A percentile compares a stretch with the other conserved stretches of the same genome.
Evolutionary conservation across 257 asterid species (phyloP).

Genomic region (Penstemon barbatus): DNA sequence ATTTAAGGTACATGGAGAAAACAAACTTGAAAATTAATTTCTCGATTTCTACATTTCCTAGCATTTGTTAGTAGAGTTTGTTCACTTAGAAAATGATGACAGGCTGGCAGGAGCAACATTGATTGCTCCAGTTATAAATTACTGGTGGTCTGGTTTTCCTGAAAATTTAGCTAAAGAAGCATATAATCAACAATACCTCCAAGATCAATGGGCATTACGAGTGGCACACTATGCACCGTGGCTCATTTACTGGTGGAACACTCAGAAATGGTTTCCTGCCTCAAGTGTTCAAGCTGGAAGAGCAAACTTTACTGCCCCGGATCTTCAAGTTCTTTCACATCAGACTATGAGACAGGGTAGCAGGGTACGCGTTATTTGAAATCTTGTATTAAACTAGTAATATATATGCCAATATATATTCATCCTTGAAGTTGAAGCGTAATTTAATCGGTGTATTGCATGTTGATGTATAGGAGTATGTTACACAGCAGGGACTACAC

Average conservation of each 20-base stretch:
- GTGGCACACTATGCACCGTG: conserved; percentile 67
- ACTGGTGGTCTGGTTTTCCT: conserved; percentile 82
- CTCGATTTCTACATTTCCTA: not conserved
- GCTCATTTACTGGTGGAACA: conserved; percentile 83
- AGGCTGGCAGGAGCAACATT: conserved; percentile 70
- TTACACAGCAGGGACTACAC: conserved; percentile 56
- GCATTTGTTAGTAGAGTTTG: not conserved
- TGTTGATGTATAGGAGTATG: conserved; percentile 40
- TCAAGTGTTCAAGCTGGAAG: conserved; percentile 57
- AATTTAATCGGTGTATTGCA: not conserved
- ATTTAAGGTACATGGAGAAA: not conserved
- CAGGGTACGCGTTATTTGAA: conserved; percentile 37
- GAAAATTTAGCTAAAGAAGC: conserved; percentile 49
- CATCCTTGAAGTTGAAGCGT: not conserved
- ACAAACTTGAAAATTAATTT: not conserved
- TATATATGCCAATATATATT: not conserved
- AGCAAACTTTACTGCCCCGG: conserved; percentile 50
- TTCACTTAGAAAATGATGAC: conserved; percentile 11
- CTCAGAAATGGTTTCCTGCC: conserved; percentile 63
- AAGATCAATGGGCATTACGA: conserved; percentile 71
- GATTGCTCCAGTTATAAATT: conserved; percentile 65
- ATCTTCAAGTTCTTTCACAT: conserved; percentile 44
- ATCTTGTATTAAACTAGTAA: not conserved
- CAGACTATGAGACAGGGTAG: not conserved
- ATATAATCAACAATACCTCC: conserved; percentile 39